A percentile compares a stretch with the other conserved stretches of the same genome.
Conservation (phyloP, 2,329 filamentous ascomycete species). For the Fusarium sp. region DNA sequence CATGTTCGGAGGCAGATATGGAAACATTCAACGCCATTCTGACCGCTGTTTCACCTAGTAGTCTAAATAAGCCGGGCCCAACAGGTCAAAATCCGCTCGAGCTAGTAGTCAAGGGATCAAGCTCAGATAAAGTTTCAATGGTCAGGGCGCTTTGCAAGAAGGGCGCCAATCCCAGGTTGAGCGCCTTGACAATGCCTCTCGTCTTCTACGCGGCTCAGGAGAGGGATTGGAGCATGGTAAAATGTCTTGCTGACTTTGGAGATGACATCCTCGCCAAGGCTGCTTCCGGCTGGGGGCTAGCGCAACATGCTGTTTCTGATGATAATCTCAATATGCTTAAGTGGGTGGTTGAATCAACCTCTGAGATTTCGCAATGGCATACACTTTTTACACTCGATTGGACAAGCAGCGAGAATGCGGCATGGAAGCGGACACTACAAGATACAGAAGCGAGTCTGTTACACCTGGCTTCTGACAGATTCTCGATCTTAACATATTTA, state of each 20-base stretch:
- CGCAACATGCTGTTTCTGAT: background rate
- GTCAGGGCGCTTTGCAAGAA: background rate
- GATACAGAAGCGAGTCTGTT: background rate
- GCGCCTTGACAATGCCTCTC: accelerated
- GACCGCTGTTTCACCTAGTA: too few relatives aligned
- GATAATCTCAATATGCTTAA: background rate
- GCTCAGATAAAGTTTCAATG: background rate
- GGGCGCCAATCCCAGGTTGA: accelerated
- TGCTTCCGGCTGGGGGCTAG: background rate
- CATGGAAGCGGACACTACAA: background rate
- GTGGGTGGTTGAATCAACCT: background rate
- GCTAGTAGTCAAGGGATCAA: background rate
- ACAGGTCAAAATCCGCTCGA: background rate
- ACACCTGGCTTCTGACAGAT: background rate
- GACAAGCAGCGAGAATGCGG: accelerated
- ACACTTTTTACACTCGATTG: background rate
- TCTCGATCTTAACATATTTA: background rate
- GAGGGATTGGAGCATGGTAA: background rate
- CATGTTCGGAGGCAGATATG: background rate
- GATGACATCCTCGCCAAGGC: background rate
- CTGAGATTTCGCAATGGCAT: background rate
- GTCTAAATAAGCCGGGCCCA: accelerated
- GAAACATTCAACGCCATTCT: background rate
- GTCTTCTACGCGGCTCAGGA: background rate
- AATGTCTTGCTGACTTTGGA: background rate